Evolutionary conservation across 2,329 filamentous ascomycete species (phyloP), one percentile per base, ranked within the genome.

Genomic region (Cordyceps cateniannulata): DNA sequence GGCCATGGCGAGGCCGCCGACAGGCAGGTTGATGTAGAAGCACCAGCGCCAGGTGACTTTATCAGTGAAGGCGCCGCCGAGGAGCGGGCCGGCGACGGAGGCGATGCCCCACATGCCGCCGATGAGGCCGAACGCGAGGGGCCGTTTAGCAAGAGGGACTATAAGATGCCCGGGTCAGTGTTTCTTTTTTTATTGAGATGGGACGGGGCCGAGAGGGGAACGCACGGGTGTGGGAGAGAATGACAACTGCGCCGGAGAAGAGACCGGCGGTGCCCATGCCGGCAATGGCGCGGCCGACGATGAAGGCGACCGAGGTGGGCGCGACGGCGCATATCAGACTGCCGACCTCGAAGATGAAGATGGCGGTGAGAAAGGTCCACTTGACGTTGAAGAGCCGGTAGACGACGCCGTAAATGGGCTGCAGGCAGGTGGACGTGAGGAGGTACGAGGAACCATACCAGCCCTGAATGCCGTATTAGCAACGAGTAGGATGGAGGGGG

Each of bases 51-150:
- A 83, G 9, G 77, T 78, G 3, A 73, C 70, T 24, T 77, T 71
- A 29, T 82, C 75, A 2, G 80, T 79, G 44, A 83, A 80, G 7
- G 69, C 79, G 22, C 80, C 80, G 6, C 80, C 80, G 5, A 81
- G 70, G 16, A 83, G 67, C 8, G 81, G 81, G 0, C 80, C 81
- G 3, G 77, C 76, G 7, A 82, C 79, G 29, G 72, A 75, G 47
- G 81, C 81, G 54, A 86, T 76, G 18, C 82, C 83, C 70, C 79
- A 85, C 73, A 84, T 82, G 54, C 76, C 79, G 12, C 79, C 80
- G 45, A 85, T 75, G 45, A 84, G 68, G 27, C 82, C 82, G 59
- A 82, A 82, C 25, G 79, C 81, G 32, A 82, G 70, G 8, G 79
- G 83, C 35, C 83, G 75, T 66, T 82, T 81, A 8, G 77, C 70